Conservation (phyloP, 148 eudicot species). For the Camellia japonica region DNA sequence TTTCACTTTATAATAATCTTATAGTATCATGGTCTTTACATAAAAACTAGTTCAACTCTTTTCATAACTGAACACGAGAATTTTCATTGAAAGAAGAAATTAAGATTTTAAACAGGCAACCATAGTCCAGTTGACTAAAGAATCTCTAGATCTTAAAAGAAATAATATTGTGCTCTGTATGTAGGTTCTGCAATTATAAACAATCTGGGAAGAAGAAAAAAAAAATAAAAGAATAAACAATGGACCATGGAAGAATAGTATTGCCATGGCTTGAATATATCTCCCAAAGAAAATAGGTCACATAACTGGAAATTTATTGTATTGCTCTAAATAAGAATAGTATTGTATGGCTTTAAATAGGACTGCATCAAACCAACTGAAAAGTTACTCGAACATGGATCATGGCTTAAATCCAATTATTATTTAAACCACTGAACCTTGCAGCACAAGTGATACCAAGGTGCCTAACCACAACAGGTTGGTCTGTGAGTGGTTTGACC, state of each 20-base stretch:
- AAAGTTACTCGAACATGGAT: background rate
- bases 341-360: background rate
- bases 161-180: background rate
- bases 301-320: background rate
- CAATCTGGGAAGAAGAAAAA: background rate
- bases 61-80: background rate
- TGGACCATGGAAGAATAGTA: background rate
- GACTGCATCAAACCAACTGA: background rate
- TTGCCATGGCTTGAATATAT: background rate
- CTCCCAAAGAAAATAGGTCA: background rate
- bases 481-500: background rate
- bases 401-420: background rate
- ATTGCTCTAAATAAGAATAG: too few relatives aligned
- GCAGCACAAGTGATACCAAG: background rate
- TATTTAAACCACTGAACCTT: background rate
- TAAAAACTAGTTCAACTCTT: background rate
- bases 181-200: background rate
- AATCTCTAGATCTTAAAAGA: background rate
- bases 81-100: background rate
- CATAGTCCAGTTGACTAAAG: background rate
- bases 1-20: background rate
- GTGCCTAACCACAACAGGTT: background rate
- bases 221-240: background rate
- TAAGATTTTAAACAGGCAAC: constrained; percentile 4
- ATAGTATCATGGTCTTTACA: background rate